phyloP scores from a whole-genome alignment of 805 yeast genomes.

The Monosporozyma yasuniensis region DNA sequence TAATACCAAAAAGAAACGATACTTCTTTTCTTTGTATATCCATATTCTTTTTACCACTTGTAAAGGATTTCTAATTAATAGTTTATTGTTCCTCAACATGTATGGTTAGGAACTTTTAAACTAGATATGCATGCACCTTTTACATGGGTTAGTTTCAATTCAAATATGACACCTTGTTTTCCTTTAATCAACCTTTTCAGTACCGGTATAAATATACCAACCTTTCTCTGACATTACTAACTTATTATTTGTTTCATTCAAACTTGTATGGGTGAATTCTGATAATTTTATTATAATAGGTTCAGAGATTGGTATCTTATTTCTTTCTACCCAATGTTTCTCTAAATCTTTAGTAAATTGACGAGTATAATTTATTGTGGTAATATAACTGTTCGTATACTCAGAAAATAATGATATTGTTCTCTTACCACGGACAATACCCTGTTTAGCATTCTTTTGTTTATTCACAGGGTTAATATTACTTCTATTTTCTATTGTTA shows the following conservation, averaged over 20 bases:
- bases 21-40: too few species aligned
- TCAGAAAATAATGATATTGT: constrained; percentile 7
- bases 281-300: background rate
- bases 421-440: background rate
- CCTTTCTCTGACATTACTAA: background rate
- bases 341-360: background rate
- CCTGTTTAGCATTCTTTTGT: background rate
- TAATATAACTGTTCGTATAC: constrained; percentile 11
- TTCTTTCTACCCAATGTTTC: background rate
- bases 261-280: background rate
- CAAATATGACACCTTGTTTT: too few species aligned
- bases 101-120: too few species aligned
- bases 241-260: background rate
- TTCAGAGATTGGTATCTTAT: background rate
- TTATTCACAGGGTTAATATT: background rate
- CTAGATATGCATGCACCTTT: too few species aligned
- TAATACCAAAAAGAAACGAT: too few species aligned
- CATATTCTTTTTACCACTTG: too few species aligned
- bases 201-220: background rate
- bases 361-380: background rate
- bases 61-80: too few species aligned
- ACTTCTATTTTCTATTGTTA: background rate
- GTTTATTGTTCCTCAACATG: too few species aligned
- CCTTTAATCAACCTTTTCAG: background rate
- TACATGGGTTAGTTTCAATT: too few species aligned